Evolutionary conservation across 768 basidiomycete species (phyloP).

Genomic region (Leccinum aurantiacum): DNA sequence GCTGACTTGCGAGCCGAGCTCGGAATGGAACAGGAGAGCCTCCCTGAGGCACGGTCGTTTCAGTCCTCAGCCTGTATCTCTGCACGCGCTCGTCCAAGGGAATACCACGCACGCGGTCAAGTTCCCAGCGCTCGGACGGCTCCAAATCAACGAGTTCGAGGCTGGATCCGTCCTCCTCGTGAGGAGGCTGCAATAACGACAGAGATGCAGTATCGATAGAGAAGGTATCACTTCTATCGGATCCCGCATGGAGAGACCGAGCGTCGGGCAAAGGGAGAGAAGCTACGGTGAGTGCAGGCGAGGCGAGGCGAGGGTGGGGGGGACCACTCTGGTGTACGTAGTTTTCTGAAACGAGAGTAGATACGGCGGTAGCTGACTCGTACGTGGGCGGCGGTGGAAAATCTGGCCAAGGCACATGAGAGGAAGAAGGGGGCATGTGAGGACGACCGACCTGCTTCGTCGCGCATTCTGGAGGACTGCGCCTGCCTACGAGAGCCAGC

Average conservation of each 20-base stretch:
- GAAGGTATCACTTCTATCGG: constrained; percentile 27
- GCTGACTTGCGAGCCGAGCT: constrained; percentile 30
- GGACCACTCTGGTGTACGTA: constrained; percentile 32
- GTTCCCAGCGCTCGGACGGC: constrained; percentile 43
- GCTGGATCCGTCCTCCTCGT: constrained; percentile 49
- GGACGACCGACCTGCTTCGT: constrained; percentile 33
- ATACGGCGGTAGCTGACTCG: constrained; percentile 52
- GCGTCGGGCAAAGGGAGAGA: constrained; percentile 21
- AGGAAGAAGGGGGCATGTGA: background rate
- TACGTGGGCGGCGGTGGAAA: constrained; percentile 77
- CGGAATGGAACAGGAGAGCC: constrained; percentile 28
- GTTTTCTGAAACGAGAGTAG: constrained; percentile 43
- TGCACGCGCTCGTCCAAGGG: constrained; percentile 42
- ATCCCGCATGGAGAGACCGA: constrained; percentile 12
- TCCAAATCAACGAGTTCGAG: constrained; percentile 55
- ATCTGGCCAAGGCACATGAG: constrained; percentile 39
- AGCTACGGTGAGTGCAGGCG: constrained; percentile 25
- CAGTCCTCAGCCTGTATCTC: constrained; percentile 36
- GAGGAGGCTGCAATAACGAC: constrained; percentile 19
- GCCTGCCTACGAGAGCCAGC: constrained; percentile 27
- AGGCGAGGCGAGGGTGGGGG: constrained; percentile 24
- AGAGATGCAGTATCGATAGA: constrained; percentile 21
- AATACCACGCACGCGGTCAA: constrained; percentile 43
- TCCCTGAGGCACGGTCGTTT: constrained; percentile 19
- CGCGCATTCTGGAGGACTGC: constrained; percentile 27